Evolutionary conservation across 148 eudicot species (phyloP), one percentile per base, ranked within the genome.

Genomic region (Rhododendron ferrugineum): DNA sequence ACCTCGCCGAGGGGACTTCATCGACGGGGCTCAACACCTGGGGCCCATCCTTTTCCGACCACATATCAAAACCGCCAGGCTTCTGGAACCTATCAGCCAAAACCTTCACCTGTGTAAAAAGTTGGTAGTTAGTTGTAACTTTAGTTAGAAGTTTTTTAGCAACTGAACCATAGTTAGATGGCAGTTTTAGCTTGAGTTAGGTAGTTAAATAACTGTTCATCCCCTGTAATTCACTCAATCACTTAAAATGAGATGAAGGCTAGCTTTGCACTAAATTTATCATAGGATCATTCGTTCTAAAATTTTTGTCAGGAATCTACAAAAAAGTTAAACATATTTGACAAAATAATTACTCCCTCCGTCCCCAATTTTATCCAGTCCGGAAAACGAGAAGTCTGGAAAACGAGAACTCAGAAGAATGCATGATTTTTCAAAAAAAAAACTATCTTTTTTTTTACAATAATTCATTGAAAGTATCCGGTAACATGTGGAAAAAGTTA

Each of bases 31-130:
- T 60, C 83, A 96, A 96, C 86, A 96, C 83, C 78, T 96, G 94
- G 5, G 98, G 98, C 36, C 98, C 98, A 80, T 96, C 98, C 82
- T 88, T 90, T 40, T 94, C 95, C 2, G 98, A 89, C 98, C 98
- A 96, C 92, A 94, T 52, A 89, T 96, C 98, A 36, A 93, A 91
- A 50, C 98, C 98, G 6, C 96, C 98, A 20, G 98, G 93, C 87
- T 89, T 96, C 92, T 94, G 98, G 86, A 96, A 96, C 85, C 98
- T 83, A 82, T 96, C 98, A 1, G 98, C 98, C 74, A 96, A 83
- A 5, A 93, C 96, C 92, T 94, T 93, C 47, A 96, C 81, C 78
- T 70, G 75, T 4, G 20, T 13, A 70, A 70, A 70, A 16, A 14
- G 40, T 30, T 32, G 75, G 34, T 70, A 30, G 37, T 60, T 70